A percentile compares a stretch with the other conserved stretches of the same genome.
phyloP scores from a whole-genome alignment of 352 stramenopile genomes.

The Pythium vanterpoolii region DNA sequence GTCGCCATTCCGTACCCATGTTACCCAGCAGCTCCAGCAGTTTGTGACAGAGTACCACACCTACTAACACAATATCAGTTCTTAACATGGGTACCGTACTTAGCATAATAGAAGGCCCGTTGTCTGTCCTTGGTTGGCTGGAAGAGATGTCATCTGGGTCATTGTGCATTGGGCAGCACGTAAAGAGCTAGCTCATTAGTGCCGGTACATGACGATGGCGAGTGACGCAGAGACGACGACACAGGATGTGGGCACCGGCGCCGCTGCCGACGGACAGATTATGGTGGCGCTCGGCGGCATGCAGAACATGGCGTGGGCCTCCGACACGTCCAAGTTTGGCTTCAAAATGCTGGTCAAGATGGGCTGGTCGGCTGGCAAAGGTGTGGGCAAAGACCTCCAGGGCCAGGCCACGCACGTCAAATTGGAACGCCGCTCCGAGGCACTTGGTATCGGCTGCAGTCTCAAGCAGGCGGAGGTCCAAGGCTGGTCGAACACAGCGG shows the following conservation, averaged over 20 bases:
- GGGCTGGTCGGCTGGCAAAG: conserved; percentile 93
- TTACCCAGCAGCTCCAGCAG: conserved; percentile 40
- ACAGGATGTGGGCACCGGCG: conserved; percentile 1
- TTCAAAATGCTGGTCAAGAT: conserved; percentile 96
- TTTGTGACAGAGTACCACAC: conserved; percentile 78
- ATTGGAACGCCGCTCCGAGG: conserved; percentile 84
- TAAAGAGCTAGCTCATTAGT: background rate
- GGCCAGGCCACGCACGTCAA: conserved; percentile 86
- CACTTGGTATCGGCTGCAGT: conserved; percentile 89
- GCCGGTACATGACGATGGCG: conserved; percentile 6
- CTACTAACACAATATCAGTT: conserved; percentile 43
- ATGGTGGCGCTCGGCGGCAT: conserved; percentile 83
- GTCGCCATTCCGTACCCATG: conserved; percentile 60
- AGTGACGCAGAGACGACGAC: conserved; percentile 5
- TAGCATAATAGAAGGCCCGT: conserved; percentile 7
- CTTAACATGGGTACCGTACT: background rate
- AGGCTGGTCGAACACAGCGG: conserved; percentile 78
- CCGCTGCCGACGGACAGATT: conserved; percentile 30
- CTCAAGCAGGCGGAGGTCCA: conserved; percentile 87
- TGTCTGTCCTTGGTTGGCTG: conserved; percentile 17
- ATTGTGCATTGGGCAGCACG: no score
- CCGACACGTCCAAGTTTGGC: conserved; percentile 91
- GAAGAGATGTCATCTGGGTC: conserved; percentile 6
- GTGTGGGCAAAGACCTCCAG: conserved; percentile 92
- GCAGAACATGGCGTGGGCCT: conserved; percentile 87